phyloP scores from a whole-genome alignment of 148 eudicot species.

The Rhododendron molle region DNA sequence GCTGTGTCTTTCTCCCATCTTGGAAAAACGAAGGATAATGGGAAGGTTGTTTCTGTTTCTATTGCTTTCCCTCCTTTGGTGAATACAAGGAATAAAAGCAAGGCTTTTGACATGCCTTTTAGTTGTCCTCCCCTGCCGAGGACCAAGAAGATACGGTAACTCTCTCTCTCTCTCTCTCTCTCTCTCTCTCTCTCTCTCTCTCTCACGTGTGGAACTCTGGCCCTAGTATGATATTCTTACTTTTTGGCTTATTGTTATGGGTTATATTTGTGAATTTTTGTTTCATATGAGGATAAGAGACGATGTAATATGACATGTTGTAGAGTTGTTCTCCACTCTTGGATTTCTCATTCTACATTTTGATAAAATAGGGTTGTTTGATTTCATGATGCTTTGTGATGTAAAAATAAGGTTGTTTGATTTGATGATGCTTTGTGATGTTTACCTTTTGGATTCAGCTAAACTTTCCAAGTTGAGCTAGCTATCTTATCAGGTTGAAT shows the following conservation, averaged over 20 bases:
- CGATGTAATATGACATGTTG: not conserved
- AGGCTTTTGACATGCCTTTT: constrained; percentile 9
- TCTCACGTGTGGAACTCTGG: not conserved
- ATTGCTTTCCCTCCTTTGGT: constrained; percentile 1
- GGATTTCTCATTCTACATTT: not conserved
- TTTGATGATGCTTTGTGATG: not conserved
- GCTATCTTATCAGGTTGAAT: not conserved
- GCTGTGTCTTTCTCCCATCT: not conserved
- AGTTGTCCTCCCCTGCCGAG: constrained; percentile 24
- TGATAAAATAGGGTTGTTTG: not conserved
- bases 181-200: constrained; percentile 4
- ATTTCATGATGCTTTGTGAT: too few species aligned
- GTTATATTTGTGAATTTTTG: not conserved
- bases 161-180: not conserved
- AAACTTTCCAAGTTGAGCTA: constrained; percentile 3
- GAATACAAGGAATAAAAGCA: constrained; percentile 16
- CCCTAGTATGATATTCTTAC: not conserved
- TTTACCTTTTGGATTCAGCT: not conserved
- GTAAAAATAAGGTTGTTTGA: not conserved
- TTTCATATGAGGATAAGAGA: not conserved
- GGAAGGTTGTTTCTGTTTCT: constrained; percentile 13
- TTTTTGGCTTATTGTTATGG: not conserved
- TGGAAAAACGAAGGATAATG: constrained; percentile 7
- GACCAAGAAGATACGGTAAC: constrained; percentile 21
- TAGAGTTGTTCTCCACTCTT: not conserved